Percentiles rank a stretch among this genome's conserved stretches.
phyloP scores from a whole-genome alignment of 805 yeast genomes.

The Nakazawaea anatomiae region DNA sequence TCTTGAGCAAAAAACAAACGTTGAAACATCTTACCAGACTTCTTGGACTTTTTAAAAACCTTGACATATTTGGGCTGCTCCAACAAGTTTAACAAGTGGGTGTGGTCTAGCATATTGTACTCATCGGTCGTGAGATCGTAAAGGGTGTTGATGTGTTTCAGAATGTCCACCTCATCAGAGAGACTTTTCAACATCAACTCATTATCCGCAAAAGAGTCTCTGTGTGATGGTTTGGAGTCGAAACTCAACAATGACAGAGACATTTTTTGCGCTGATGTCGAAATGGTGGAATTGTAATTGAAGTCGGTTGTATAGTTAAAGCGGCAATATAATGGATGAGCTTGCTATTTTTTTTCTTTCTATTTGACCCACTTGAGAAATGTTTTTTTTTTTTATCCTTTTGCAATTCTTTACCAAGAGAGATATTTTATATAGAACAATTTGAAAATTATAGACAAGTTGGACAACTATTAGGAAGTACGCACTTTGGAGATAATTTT shows the following conservation, averaged over 20 bases:
- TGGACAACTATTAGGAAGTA: too few species aligned
- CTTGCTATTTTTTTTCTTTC: too few species aligned
- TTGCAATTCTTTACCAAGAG: too few species aligned
- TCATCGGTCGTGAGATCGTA: constrained; percentile 1
- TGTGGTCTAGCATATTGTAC: not conserved
- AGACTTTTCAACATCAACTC: constrained; percentile 2
- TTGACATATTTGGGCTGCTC: constrained; percentile 52
- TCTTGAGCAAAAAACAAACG: constrained; percentile 66
- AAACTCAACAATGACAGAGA: constrained; percentile 3
- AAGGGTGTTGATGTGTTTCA: constrained; percentile 1
- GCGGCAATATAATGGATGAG: too few species aligned
- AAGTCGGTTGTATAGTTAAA: too few species aligned
- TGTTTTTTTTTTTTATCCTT: too few species aligned
- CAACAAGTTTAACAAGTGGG: constrained; percentile 31
- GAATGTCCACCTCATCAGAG: not conserved
- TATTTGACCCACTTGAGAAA: too few species aligned
- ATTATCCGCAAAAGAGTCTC: not conserved
- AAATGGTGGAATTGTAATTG: not conserved
- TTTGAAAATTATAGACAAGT: too few species aligned
- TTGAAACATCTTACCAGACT: constrained; percentile 39
- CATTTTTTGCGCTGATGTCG: not conserved
- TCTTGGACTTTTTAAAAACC: constrained; percentile 38
- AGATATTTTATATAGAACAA: too few species aligned
- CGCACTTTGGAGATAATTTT: too few species aligned
- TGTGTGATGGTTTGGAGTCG: not conserved